These are phyloP conservation scores for Daldinia decipiens DNA, from an alignment of 495 filamentous ascomycete genomes.

Conservation along the genomic window DNA sequence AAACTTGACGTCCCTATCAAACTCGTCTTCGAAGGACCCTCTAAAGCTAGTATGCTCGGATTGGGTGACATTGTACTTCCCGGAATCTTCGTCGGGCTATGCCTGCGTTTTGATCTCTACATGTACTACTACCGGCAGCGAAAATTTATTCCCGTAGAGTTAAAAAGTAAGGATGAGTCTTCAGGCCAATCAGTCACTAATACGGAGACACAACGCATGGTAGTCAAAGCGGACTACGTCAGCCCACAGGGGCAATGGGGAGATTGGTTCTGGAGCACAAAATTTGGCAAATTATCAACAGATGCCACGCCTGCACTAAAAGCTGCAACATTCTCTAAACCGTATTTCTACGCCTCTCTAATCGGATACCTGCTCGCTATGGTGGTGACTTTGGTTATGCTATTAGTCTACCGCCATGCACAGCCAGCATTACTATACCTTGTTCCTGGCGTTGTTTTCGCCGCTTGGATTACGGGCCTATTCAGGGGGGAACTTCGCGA, in stretches of 20 bases:
- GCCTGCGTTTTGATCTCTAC: constrained; percentile 90
- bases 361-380: constrained; percentile 84
- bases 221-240: constrained; percentile 66
- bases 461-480: constrained; percentile 83
- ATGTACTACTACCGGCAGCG: constrained; percentile 72
- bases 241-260: constrained; percentile 78
- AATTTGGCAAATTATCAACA: constrained; percentile 43
- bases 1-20: constrained; percentile 93
- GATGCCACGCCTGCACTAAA: constrained; percentile 57
- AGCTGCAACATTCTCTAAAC: constrained; percentile 74
- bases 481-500: constrained; percentile 71
- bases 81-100: constrained; percentile 87
- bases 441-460: constrained; percentile 82
- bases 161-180: constrained; percentile 51
- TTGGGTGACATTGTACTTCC: constrained; percentile 95
- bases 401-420: constrained; percentile 80
- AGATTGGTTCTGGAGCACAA: constrained; percentile 81
- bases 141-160: constrained; percentile 50
- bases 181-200: constrained; percentile 48
- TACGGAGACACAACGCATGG: constrained; percentile 46
- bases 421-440: constrained; percentile 95
- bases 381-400: constrained; percentile 77
- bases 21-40: constrained; percentile 81
- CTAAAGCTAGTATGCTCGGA: constrained; percentile 82
- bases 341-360: constrained; percentile 85